Conservation (phyloP, 768 basidiomycete genomes). For the Neoboletus subvelutipes region DNA sequence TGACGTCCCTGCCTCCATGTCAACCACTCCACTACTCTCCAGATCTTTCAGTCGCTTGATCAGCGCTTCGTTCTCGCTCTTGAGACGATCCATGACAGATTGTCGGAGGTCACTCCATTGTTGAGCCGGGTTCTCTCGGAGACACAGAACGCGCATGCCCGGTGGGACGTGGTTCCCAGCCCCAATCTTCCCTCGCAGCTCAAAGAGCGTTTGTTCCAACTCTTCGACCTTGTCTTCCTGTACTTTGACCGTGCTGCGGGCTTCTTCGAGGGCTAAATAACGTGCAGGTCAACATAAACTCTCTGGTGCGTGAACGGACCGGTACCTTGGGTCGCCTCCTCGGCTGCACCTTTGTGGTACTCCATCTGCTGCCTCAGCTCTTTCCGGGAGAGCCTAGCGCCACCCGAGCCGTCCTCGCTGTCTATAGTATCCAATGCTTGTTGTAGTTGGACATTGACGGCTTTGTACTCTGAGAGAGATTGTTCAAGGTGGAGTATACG, state of each 20-base stretch:
- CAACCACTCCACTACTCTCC: constrained; percentile 41
- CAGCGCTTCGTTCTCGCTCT: constrained; percentile 81
- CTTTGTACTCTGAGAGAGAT: constrained; percentile 56
- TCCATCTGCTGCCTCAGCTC: constrained; percentile 42
- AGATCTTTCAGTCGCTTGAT: constrained; percentile 63
- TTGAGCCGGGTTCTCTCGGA: constrained; percentile 80
- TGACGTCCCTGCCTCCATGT: constrained; percentile 14
- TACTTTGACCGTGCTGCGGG: constrained; percentile 34
- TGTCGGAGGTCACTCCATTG: constrained; percentile 76
- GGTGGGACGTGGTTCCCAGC: constrained; percentile 76
- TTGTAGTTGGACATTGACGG: constrained; percentile 44
- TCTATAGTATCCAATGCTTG: constrained; percentile 48
- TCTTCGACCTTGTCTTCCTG: constrained; percentile 58
- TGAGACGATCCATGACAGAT: constrained; percentile 71
- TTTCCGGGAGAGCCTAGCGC: constrained; percentile 29
- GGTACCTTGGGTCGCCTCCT: constrained; percentile 43
- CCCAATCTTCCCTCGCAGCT: constrained; percentile 73
- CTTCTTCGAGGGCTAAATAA: constrained; percentile 44
- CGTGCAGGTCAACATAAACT: background rate
- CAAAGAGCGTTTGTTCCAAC: constrained; percentile 79
- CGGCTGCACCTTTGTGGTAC: constrained; percentile 37
- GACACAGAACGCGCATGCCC: constrained; percentile 61
- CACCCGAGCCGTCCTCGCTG: constrained; percentile 30
- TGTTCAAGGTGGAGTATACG: constrained; percentile 55
- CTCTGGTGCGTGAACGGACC: background rate